Evolutionary conservation across 805 yeast species (phyloP), one percentile per base, ranked within the genome.

Genomic region (Lipomyces orientalis): DNA sequence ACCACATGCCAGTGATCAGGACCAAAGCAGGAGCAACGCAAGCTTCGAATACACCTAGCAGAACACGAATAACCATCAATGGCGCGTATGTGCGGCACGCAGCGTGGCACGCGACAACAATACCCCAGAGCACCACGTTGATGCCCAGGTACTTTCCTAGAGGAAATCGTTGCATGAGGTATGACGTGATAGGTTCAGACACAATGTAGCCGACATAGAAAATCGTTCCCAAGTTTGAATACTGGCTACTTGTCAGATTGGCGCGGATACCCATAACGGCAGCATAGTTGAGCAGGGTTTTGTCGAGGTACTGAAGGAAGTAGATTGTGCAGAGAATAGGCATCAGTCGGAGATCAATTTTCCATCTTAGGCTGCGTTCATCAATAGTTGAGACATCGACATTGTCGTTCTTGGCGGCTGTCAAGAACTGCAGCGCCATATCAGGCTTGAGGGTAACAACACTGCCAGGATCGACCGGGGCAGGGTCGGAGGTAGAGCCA

Each of bases 1-100:
- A 87, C 75, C 85, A 87, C 89, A 86, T 86, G 35, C 88, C 86
- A 51, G 86, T 84, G 56, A 87, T 82, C 19, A 86, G 78, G 58
- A 85, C 82, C 60, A 86, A 79, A 0, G 87, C 86, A 2, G 86
- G 86, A 0, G 87, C 85, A 59, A 86, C 81, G 3, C 86, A 82
- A 5, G 84, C 74, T 70, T 87, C 90, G 51, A 84, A 79, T 31
- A 81, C 74, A 8, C 90, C 89, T 2, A 86, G 76, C 12, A 86
- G 75, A 8, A 81, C 77, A 54, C 89, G 76, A 1, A 81, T 75
- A 3, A 82, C 78, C 79, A 85, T 79, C 51, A 85, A 79, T 4
- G 83, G 80, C 4, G 83, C 81, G 74, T 81, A 84, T 22, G 76
- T 76, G 22, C 80, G 74, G 59, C 83, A 78, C 1, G 83, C 83